Percentiles rank a stretch among this genome's conserved stretches.
Evolutionary conservation across 495 filamentous ascomycete species (phyloP).

Genomic region (Aspergillus funiculosus): DNA sequence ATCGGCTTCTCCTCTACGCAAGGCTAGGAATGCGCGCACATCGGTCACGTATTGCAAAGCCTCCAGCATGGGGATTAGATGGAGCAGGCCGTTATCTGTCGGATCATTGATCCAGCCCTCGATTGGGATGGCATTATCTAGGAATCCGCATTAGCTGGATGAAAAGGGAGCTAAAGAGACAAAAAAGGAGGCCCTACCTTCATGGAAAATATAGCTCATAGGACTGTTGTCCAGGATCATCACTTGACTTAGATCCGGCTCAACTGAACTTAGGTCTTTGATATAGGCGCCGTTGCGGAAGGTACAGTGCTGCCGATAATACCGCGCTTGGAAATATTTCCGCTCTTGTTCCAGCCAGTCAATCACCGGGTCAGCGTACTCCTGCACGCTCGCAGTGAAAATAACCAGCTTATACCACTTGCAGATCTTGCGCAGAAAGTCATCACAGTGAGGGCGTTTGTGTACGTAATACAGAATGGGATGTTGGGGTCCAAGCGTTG

Average conservation of each 20-base stretch:
- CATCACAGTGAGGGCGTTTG: constrained; percentile 93
- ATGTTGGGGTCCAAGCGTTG: constrained; percentile 74
- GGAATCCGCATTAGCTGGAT: constrained; percentile 10
- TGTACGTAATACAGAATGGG: constrained; percentile 98
- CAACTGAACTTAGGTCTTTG: constrained; percentile 92
- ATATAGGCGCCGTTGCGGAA: constrained; percentile 93
- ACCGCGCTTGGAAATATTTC: constrained; percentile 87
- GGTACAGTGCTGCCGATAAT: constrained; percentile 95
- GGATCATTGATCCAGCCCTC: constrained; percentile 40
- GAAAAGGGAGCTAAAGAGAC: neutral
- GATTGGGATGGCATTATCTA: constrained; percentile 33
- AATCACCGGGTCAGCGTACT: constrained; percentile 97
- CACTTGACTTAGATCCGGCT: constrained; percentile 92
- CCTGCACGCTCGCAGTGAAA: constrained; percentile 95
- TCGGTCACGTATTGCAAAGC: constrained; percentile 94
- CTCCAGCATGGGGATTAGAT: constrained; percentile 89
- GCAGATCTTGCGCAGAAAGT: constrained; percentile 88
- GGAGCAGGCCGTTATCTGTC: constrained; percentile 80
- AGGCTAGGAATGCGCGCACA: constrained; percentile 79
- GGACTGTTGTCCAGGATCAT: constrained; percentile 99
- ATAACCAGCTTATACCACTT: constrained; percentile 99
- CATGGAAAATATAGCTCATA: constrained; percentile 97
- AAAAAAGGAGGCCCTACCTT: constrained; percentile 53
- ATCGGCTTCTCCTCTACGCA: constrained; percentile 74
- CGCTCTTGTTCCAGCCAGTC: constrained; percentile 97